These are phyloP conservation scores for Smithsoniella earleae DNA, from an alignment of 163 green algal genomes.

Conservation along the genomic window DNA sequence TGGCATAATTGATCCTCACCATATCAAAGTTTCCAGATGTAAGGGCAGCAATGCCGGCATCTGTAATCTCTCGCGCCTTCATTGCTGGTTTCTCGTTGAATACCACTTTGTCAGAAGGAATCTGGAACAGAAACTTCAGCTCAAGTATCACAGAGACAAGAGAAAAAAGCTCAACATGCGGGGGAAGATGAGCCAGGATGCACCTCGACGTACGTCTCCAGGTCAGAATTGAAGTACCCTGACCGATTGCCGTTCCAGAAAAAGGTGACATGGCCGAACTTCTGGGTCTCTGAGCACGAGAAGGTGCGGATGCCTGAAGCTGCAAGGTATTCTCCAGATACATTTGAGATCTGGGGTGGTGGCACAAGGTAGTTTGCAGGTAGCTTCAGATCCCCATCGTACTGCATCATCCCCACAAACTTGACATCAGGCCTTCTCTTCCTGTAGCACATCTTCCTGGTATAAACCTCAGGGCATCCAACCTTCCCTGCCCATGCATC, in stretches of 20 bases:
- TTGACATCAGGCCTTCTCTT: slow-evolving; percentile 36
- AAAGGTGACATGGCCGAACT: slow-evolving; percentile 91
- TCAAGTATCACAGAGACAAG: too few relatives aligned
- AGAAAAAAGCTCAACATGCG: too few relatives aligned
- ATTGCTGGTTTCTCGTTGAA: slow-evolving; percentile 88
- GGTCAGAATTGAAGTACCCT: slow-evolving; percentile 79
- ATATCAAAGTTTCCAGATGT: slow-evolving; percentile 46
- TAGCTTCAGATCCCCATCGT: slow-evolving; percentile 92
- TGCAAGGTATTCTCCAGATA: slow-evolving; percentile 43
- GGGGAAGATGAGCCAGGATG: too few relatives aligned
- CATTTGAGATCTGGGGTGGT: slow-evolving; percentile 71
- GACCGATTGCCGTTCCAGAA: slow-evolving; percentile 97
- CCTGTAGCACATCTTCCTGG: too few relatives aligned
- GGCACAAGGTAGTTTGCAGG: slow-evolving; percentile 83
- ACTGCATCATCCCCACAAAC: slow-evolving; percentile 90
- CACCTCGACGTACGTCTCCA: slow-evolving; percentile 88
- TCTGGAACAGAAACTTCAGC: too few relatives aligned
- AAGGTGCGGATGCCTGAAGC: slow-evolving; percentile 67
- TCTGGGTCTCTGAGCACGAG: slow-evolving; percentile 84
- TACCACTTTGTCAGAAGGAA: slow-evolving; percentile 73
- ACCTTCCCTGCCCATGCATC: too few relatives aligned
- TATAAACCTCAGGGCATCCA: too few relatives aligned
- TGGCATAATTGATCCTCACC: slow-evolving; percentile 88
- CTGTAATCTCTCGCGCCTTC: slow-evolving; percentile 89
- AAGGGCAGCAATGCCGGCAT: slow-evolving; percentile 38